Evolutionary conservation across 129 eudicot genomes (phyloP), one percentile per base, ranked within the genome.

Genomic region (Lactuca saligna): DNA sequence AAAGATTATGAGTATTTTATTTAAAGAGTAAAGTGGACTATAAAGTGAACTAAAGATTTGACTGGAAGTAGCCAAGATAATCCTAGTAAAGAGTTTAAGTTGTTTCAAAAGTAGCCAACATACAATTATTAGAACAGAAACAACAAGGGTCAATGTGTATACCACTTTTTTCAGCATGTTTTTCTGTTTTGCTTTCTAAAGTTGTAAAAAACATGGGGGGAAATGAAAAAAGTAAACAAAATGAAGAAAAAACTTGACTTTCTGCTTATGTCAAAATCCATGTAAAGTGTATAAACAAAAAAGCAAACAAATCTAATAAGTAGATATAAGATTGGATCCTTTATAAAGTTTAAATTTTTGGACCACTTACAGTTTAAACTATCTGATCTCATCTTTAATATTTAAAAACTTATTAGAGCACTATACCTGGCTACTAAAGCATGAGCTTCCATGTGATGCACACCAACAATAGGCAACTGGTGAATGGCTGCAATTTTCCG

Each of bases 391-490:
- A 31, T 48, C 67, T 14, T 16, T 51, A 42, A 33, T 5, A 29
- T 6, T 53, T 31, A 5, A 25, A 70, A 14, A 2, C 13, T 14
- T 37, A 64, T 63, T 61, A 41, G 56, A 32, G 32, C 7, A 13
- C 4, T 13, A 11, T 82, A 89, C 99, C 99, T 90, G 65, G 97
- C 95, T 59, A 93, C 92, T 70, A 93, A 79, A 73, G 97, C 83
- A 77, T 93, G 97, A 77, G 98, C 98, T 83, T 93, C 98, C 98
- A 93, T 93, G 80, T 93, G 98, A 81, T 93, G 98, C 55, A 89
- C 97, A 68, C 88, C 89, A 66, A 93, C 90, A 54, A 86, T 77
- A n/a, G 98, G 98, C 75, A 93, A 80, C 70, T 82, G 72, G 64
- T 80, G 83, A 54, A 60, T 41, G 32, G 95, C 88, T 51, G 95